Evolutionary conservation across 805 yeast genomes (phyloP), one percentile per base, ranked within the genome.

Genomic region (Candida mattraensis): DNA sequence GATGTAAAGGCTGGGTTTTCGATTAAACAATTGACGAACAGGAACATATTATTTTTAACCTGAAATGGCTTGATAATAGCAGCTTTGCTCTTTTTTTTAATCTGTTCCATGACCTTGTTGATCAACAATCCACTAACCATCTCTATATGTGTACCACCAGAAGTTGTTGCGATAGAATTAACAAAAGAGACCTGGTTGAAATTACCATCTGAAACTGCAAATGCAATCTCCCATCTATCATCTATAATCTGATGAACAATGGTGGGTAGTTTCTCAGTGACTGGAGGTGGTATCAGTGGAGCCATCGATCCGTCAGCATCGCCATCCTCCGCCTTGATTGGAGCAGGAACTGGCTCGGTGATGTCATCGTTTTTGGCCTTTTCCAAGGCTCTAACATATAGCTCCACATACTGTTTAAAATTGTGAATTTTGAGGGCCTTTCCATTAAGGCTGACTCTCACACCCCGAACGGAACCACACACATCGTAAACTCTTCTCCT

Each of bases 1-100:
- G 98, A 89, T 0, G 97, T 88, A 59, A 93, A 93, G 0, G 98
- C 94, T 0, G 99, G 99, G 51, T 93, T 93, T 57, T 88, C 96
- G 62, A 93, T 80, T 50, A 89, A 69, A 72, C 96, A 87, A 61
- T 93, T 93, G 44, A 93, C 70, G 52, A 93, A 93, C 22, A 93
- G 54, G 52, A 93, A 93, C 81, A 93, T 85, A 60, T 88, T 83
- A 62, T 82, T 87, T 56, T 82, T 80, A 39, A 93, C 84, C 63
- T 93, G 98, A 50, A 82, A 82, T 3, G 95, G 93, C 51, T 83
- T 86, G 41, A 93, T 77, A 62, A 78, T 80, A 11, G 87, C 79
- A 35, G 71, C 72, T 43, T 72, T 73, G 51, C 76, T 76, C 39
- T 67, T 68, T 63, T 83, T 87, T 58, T 81, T 86, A 45, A 89